These are phyloP conservation scores for Gentiana macrophylla DNA, from an alignment of 257 asterid species.

Conservation along the genomic window DNA sequence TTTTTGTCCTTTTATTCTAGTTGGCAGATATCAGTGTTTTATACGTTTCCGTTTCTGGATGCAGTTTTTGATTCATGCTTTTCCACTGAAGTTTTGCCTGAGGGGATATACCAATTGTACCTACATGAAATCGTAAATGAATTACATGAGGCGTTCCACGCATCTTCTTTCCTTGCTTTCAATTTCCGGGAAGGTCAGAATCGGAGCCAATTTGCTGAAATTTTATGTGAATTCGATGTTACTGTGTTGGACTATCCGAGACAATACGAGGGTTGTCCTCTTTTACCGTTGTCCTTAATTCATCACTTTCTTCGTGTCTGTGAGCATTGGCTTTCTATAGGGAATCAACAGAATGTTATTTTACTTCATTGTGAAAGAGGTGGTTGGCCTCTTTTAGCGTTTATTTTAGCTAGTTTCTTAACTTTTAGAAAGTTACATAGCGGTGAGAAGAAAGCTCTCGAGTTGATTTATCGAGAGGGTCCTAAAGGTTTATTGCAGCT, in stretches of 20 bases:
- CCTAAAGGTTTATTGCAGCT: constrained; percentile 86
- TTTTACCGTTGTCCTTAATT: constrained; percentile 75
- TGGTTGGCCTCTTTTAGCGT: constrained; percentile 85
- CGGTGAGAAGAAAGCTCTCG: constrained; percentile 76
- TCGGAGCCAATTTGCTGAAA: constrained; percentile 79
- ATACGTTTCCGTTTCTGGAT: constrained; percentile 9
- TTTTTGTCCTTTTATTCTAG: background rate
- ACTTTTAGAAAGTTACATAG: constrained; percentile 75
- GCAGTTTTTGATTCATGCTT: constrained; percentile 98
- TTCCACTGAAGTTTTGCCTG: constrained; percentile 91
- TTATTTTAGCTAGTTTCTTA: constrained; percentile 79
- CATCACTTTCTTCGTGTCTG: constrained; percentile 86
- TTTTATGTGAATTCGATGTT: constrained; percentile 76
- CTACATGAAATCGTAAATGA: constrained; percentile 82
- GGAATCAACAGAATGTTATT: constrained; percentile 68
- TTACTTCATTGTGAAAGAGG: constrained; percentile 96
- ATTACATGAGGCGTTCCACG: constrained; percentile 80
- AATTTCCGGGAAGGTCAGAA: constrained; percentile 96
- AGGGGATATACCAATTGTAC: constrained; percentile 82
- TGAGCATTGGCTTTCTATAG: constrained; percentile 87
- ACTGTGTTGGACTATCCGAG: constrained; percentile 93
- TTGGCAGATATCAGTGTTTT: no score
- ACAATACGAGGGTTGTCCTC: constrained; percentile 97
- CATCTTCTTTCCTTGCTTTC: constrained; percentile 84
- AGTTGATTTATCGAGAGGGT: constrained; percentile 88